Conservation (phyloP, 208 protist genomes). For the Acanthamoeba lenticulata region DNA sequence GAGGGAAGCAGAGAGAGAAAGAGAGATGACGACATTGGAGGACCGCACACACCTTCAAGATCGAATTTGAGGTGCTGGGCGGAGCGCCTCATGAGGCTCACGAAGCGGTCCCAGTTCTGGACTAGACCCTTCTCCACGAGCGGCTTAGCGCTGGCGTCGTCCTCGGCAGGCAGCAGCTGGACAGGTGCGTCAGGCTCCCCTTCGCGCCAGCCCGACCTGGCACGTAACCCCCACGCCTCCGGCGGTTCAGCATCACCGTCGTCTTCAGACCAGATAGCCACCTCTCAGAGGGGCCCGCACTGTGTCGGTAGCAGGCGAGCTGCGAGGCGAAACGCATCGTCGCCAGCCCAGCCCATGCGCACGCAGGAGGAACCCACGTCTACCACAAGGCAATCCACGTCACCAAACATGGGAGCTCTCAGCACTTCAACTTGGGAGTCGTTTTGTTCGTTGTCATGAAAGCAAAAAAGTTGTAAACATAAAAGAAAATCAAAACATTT, state of each 20-base stretch:
- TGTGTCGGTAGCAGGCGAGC: background rate
- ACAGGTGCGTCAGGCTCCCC: background rate
- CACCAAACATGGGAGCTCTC: background rate
- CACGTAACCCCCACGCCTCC: too few species aligned
- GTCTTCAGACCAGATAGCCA: too few species aligned
- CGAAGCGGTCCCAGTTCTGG: background rate
- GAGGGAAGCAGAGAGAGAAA: background rate
- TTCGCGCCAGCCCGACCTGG: background rate
- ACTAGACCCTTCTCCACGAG: background rate
- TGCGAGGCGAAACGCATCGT: background rate
- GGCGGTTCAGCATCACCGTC: too few species aligned
- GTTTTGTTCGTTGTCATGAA: too few species aligned
- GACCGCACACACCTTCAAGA: background rate
- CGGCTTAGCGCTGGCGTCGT: background rate
- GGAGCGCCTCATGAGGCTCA: background rate
- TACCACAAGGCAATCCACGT: background rate
- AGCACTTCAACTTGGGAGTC: too few species aligned
- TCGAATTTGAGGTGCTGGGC: background rate
- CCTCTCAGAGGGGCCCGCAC: background rate
- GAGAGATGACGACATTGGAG: background rate
- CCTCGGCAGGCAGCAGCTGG: background rate
- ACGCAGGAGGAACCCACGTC: background rate
- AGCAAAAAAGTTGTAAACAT: too few species aligned
- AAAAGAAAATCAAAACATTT: too few species aligned
- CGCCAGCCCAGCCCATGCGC: background rate